phyloP scores from a whole-genome alignment of 225 moss, liverwort and hornwort species.

The Bryum argenteum region DNA sequence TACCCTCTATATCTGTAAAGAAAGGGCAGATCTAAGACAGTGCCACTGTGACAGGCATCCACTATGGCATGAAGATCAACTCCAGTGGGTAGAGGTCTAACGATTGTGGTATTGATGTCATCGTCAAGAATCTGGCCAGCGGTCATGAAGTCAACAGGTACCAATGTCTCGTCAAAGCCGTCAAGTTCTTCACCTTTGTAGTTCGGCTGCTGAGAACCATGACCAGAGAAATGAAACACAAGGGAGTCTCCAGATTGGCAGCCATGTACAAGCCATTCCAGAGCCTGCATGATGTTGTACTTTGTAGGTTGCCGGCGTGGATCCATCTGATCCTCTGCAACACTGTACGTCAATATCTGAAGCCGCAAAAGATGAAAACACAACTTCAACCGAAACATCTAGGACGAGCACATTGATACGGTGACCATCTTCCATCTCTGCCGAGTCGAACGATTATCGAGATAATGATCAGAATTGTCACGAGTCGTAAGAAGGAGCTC shows the following conservation, averaged over 20 bases:
- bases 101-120: slow-evolving; percentile 89
- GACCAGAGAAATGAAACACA: slow-evolving; percentile 95
- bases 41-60: slow-evolving; percentile 98
- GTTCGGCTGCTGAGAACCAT: slow-evolving; percentile 91
- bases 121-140: slow-evolving; percentile 96
- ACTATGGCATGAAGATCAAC: slow-evolving; percentile 93
- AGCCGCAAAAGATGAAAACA: slow-evolving; percentile 12
- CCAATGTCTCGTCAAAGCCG: slow-evolving; percentile 92
- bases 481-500: background rate
- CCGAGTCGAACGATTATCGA: background rate
- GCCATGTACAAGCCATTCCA: slow-evolving; percentile 91
- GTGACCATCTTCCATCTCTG: slow-evolving; percentile 1
- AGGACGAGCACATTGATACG: slow-evolving; percentile 10
- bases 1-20: slow-evolving; percentile 77
- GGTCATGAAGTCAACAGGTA: slow-evolving; percentile 82
- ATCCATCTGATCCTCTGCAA: slow-evolving; percentile 91
- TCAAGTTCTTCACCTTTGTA: slow-evolving; percentile 85
- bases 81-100: slow-evolving; percentile 75
- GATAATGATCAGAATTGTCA: background rate
- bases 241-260: slow-evolving; percentile 94
- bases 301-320: slow-evolving; percentile 74
- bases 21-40: slow-evolving; percentile 91
- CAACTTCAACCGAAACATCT: slow-evolving; percentile 10
- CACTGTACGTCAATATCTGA: slow-evolving; percentile 28
- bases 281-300: slow-evolving; percentile 89